Evolutionary conservation across 78 protist genomes (phyloP).

Genomic region (Dictyostelium firmibasis): DNA sequence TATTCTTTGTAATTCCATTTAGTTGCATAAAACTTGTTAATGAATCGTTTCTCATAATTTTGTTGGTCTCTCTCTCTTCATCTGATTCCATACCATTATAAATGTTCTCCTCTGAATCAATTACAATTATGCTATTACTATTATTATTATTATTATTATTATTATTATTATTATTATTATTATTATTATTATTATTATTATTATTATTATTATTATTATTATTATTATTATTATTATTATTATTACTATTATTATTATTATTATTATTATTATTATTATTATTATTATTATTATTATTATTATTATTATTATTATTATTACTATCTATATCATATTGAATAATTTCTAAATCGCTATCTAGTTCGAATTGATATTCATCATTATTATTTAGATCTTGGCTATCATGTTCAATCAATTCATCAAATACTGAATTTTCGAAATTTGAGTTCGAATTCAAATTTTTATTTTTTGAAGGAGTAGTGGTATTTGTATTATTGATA

Average conservation of each 20-base stretch:
- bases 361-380: neutral
- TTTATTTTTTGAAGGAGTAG: neutral
- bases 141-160: neutral
- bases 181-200: neutral
- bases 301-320: neutral
- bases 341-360: slow-evolving; percentile 58
- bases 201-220: neutral
- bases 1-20: slow-evolving; percentile 13
- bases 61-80: neutral
- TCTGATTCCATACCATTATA: neutral
- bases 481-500: neutral
- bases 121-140: neutral
- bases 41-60: neutral
- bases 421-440: neutral
- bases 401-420: neutral
- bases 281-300: neutral
- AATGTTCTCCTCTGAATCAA: neutral
- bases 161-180: neutral
- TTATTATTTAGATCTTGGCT: neutral
- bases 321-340: neutral
- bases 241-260: neutral
- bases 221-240: neutral
- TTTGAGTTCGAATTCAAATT: neutral
- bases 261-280: neutral
- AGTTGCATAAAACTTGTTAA: neutral